Evolutionary conservation across 495 filamentous ascomycete species (phyloP).

Genomic region (Aspergillus olivimuriae): DNA sequence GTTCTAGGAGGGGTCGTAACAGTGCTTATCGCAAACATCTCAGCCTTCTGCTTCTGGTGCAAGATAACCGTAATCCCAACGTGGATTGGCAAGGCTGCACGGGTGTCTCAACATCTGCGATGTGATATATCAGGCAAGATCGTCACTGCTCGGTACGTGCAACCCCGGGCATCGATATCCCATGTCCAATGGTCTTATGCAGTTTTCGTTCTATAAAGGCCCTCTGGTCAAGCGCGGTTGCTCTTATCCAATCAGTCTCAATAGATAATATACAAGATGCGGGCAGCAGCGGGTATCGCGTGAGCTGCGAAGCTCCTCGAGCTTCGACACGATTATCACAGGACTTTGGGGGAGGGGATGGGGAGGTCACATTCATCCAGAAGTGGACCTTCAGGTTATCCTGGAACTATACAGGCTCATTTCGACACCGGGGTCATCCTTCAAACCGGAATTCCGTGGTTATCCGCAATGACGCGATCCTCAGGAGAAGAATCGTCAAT

Average conservation of each 20-base stretch:
- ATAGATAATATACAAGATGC: not conserved
- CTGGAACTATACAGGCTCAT: too few species aligned
- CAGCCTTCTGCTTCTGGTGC: constrained; percentile 7
- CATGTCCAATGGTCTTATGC: not conserved
- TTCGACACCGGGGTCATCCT: too few species aligned
- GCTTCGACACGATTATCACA: too few species aligned
- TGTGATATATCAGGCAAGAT: not conserved
- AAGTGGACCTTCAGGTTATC: too few species aligned
- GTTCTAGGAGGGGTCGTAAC: too few species aligned
- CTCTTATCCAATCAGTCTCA: constrained; percentile 3
- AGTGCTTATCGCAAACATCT: constrained; percentile 10
- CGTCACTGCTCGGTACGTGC: not conserved
- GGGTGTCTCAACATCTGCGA: not conserved
- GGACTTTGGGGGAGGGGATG: too few species aligned
- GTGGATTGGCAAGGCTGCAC: not conserved
- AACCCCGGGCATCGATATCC: not conserved
- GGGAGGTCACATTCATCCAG: too few species aligned
- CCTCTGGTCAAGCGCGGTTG: not conserved
- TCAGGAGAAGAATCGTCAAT: too few species aligned
- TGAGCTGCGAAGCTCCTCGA: constrained; percentile 12
- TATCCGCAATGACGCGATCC: too few species aligned
- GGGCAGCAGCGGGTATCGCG: constrained; percentile 10
- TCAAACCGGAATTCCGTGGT: too few species aligned
- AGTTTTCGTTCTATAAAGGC: constrained; percentile 10
- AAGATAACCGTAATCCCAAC: not conserved